Conservation (phyloP, 176 grass and related monocot genomes). For the Carex scoparia region DNA sequence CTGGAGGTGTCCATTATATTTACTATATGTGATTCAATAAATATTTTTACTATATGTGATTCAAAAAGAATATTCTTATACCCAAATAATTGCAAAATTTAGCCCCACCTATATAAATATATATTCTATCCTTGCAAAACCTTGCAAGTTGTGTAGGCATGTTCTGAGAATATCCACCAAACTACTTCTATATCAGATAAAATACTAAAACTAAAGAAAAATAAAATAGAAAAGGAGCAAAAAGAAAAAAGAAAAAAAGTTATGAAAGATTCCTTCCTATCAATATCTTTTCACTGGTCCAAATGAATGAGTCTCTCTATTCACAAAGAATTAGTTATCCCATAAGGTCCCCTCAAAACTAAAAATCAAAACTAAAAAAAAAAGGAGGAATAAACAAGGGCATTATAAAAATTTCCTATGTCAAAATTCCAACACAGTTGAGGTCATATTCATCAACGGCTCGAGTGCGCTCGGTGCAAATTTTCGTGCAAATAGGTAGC, state of each 20-base stretch:
- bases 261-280: conserved; percentile 18
- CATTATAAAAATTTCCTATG: not conserved
- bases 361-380: too few relatives aligned
- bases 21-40: not conserved
- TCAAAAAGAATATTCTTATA: not conserved
- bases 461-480: conserved; percentile 53
- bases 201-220: not conserved
- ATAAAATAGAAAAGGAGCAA: not conserved
- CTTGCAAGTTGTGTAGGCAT: not conserved
- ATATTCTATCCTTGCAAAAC: not conserved
- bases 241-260: not conserved
- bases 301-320: conserved; percentile 29
- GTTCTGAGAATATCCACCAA: conserved; percentile 28
- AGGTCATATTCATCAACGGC: conserved; percentile 67
- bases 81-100: not conserved
- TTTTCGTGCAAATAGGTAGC: conserved; percentile 64
- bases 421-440: conserved; percentile 56
- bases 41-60: not conserved
- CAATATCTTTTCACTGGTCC: conserved; percentile 9
- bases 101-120: not conserved
- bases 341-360: conserved; percentile 11
- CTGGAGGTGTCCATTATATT: too few relatives aligned
- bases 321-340: conserved; percentile 28
- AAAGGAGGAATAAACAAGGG: not conserved
- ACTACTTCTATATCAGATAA: not conserved